Conservation (phyloP, 2,329 filamentous ascomycete species). For the Fusarium nygamai region DNA sequence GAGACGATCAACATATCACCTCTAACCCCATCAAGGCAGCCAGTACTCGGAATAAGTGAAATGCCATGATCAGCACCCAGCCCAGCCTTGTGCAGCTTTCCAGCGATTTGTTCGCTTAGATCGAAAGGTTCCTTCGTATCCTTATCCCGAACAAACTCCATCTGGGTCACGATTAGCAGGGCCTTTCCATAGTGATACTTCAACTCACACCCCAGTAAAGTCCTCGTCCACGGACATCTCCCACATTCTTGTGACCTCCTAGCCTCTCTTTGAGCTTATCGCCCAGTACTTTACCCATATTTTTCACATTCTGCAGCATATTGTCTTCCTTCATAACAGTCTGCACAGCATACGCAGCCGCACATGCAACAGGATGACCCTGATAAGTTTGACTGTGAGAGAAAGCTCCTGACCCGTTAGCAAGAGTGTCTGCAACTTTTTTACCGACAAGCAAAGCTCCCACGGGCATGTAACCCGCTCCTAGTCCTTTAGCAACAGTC, state of each 20-base stretch:
- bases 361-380: conserved; percentile 52
- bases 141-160: conserved; percentile 27
- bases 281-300: neutral
- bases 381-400: conserved; percentile 68
- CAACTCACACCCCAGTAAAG: conserved; percentile 37
- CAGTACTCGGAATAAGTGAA: conserved; percentile 18
- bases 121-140: conserved; percentile 9
- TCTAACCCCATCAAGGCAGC: conserved; percentile 6
- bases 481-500: conserved; percentile 73
- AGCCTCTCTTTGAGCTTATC: conserved; percentile 16
- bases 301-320: conserved; percentile 18
- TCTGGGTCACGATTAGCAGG: neutral
- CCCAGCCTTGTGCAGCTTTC: conserved; percentile 20
- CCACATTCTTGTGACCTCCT: conserved; percentile 19
- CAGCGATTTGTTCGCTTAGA: neutral
- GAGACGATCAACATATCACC: conserved; percentile 31
- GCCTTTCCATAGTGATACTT: accelerated
- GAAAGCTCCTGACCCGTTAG: conserved; percentile 49
- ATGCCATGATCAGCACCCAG: neutral
- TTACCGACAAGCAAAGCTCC: conserved; percentile 20
- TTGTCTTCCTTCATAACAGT: conserved; percentile 25
- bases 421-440: conserved; percentile 14
- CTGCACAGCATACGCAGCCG: conserved; percentile 53
- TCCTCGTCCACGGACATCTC: conserved; percentile 33
- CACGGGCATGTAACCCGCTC: conserved; percentile 41